Percentiles rank a stretch among this genome's conserved stretches.
Evolutionary conservation across 176 grass and related monocot genomes (phyloP).

Genomic region (Luzula sylvatica): DNA sequence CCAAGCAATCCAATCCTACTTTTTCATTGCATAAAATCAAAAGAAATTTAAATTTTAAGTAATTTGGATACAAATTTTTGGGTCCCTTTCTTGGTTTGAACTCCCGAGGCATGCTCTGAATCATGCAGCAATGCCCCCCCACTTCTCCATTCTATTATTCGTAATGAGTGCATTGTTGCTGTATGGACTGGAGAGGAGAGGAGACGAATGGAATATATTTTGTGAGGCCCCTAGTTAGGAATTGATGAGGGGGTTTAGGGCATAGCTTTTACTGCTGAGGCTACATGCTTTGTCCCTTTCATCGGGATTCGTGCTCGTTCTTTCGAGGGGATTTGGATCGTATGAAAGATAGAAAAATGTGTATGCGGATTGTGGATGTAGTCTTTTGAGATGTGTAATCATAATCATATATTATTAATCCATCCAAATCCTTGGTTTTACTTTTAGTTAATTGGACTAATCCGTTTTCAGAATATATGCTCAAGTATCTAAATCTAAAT

Average conservation of each 20-base stretch:
- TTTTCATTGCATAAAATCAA: conserved; percentile 22
- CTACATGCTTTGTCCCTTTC: conserved; percentile 21
- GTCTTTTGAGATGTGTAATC: conserved; percentile 44
- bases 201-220: conserved; percentile 13
- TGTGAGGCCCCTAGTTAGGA: conserved; percentile 11
- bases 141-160: too few species aligned
- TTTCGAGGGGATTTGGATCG: conserved; percentile 20
- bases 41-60: conserved; percentile 2
- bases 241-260: conserved; percentile 18
- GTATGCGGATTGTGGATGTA: conserved; percentile 20
- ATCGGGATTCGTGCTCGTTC: conserved; percentile 33
- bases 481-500: conserved; percentile 43
- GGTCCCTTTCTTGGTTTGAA: conserved; percentile 32
- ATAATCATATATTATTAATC: too few species aligned
- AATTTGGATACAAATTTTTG: conserved; percentile 6
- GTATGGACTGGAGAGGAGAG: conserved; percentile 2
- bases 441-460: conserved; percentile 16
- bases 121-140: too few species aligned
- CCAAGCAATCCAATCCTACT: conserved; percentile 46
- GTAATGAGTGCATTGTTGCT: neutral
- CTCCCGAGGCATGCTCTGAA: conserved; percentile 50
- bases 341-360: conserved; percentile 14
- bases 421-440: conserved; percentile 44
- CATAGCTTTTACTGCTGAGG: conserved; percentile 6
- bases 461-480: too few species aligned